Base-by-base conservation (phyloP, 2,329 filamentous ascomycete genomes). In the Capronia americana region DNA sequence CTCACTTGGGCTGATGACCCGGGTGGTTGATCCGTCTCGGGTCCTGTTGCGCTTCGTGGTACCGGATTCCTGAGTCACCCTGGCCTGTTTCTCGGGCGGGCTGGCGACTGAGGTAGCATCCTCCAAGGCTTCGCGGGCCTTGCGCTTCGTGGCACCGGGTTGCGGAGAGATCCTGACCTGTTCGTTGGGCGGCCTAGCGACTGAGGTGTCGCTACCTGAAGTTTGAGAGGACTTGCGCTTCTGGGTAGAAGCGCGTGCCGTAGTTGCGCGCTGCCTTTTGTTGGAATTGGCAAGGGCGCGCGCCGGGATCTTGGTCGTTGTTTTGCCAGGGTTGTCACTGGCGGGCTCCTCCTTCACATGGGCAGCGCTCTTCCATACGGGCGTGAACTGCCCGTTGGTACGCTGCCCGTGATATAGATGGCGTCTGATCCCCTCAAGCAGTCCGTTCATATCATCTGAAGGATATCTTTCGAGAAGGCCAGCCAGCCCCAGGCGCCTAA, bases 401-500 rank as follows among this genome's bases (percentile, higher is more conserved):
- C 12, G 48, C 53, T 41, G 23, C n/a, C 58, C 58, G 17, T n/a
- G 14, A 17, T 28, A 61, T n/a, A 61, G 24, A 53, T 34, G 10
- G 1, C 48, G 30, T 14, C 48, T 54, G 58, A 61, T 61, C 26
- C 34, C 28, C 20, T 32, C 11, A 28, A 54, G 24, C 17, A 61
- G 44, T 7, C 24, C 46, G 26, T 54, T 28, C 46, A 44, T 61
- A 17, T 51, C 46, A 5, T 61, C 48, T 12, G 6, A 3, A 10
- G 28, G 26, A 28, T 38, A 51, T 24, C 32, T 17, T 41, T 24
- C 23, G 14, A 61, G 48, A 3, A 54, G 46, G 11, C 58, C 58
- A 1, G 32, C 58, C 17, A 61, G 34, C 12, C 48, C 58, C 28
- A 61, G 12, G 8, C 48, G 46, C 30, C 34, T 54, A 28, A 54